Base-by-base conservation (phyloP, 129 eudicot genomes). In the Logfia minima region DNA sequence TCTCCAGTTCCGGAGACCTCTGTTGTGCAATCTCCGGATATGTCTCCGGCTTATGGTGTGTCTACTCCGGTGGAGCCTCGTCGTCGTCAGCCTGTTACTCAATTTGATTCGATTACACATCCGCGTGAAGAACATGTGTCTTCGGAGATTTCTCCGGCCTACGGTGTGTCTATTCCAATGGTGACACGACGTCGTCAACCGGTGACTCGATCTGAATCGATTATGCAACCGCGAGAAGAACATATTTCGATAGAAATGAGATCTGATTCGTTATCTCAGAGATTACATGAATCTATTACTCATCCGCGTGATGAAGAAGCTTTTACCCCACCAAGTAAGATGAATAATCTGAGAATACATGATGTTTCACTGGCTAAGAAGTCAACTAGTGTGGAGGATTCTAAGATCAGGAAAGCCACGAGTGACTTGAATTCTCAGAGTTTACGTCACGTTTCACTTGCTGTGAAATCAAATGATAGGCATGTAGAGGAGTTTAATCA, bases 1-100 rank as follows among this genome's bases (percentile, higher is more conserved):
- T 51, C 77, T 71, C 83, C 83, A 14, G 63, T 62, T 29, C 75
- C 60, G 55, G 19, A 5, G 68, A 34, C 63, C 34, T 68, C 77
- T 0, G 23, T 8, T 34, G 43, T 63, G 41, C 37, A 63, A 18
- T 62, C 66, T 45, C 58, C 37, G 11, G 72, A 35, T 51, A 53
- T 37, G 16, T 58, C 63, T 19, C 63, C 23, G 63, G 63, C 9
- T 51, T 22, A 64, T 18, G 26, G 72, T 5, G 4, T 28, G 22
- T 64, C 79, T 29, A 28, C 19, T 28, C 26, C 37, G 4, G 22
- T 53, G 37, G 72, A 59, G 9, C 72, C 72, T 53, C 41, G 55
- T 67, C 55, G 62, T 76, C 51, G 29, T 59, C 53, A 67, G 23
- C 72, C 72, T 5, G 58, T 19, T 13, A 71, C 41, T 26, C 34